phyloP scores from a whole-genome alignment of 2,329 filamentous ascomycete species.

The Fusarium kyushuense region DNA sequence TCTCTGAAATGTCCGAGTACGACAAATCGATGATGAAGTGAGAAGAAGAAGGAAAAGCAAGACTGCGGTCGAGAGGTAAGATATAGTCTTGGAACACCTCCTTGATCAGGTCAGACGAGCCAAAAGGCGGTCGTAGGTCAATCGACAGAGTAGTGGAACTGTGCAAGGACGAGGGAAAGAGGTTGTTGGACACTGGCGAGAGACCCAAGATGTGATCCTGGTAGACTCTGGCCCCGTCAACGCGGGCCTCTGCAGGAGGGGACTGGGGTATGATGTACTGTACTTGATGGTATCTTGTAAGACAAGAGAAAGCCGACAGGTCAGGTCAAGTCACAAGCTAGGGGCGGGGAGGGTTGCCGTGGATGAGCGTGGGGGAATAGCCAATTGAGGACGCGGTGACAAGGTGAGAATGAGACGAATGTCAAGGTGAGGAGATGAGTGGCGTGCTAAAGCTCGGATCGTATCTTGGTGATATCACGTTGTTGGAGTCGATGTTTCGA shows the following conservation, averaged over 20 bases:
- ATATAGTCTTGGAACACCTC: slow-evolving; percentile 41
- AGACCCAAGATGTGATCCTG: slow-evolving; percentile 39
- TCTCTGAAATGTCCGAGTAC: slow-evolving; percentile 19
- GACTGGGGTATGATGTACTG: slow-evolving; percentile 24
- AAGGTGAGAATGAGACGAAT: slow-evolving; percentile 45
- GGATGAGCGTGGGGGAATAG: slow-evolving; percentile 42
- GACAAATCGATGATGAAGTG: slow-evolving; percentile 26
- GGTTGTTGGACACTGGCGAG: slow-evolving; percentile 18
- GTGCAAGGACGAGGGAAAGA: slow-evolving; percentile 25
- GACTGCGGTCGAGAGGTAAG: slow-evolving; percentile 31
- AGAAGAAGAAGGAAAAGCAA: slow-evolving; percentile 16
- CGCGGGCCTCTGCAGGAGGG: slow-evolving; percentile 40
- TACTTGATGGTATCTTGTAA: slow-evolving; percentile 31
- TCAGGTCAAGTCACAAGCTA: slow-evolving; percentile 7
- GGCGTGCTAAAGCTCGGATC: slow-evolving; percentile 35
- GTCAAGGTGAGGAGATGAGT: slow-evolving; percentile 48
- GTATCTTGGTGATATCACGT: slow-evolving; percentile 35
- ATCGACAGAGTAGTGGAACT: slow-evolving; percentile 48
- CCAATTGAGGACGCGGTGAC: slow-evolving; percentile 37
- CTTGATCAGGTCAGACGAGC: slow-evolving; percentile 43
- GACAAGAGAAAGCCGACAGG: slow-evolving; percentile 24
- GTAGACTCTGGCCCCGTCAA: slow-evolving; percentile 34
- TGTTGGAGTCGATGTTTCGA: slow-evolving; percentile 39
- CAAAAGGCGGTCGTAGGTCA: slow-evolving; percentile 46
- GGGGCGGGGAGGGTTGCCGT: slow-evolving; percentile 26